Evolutionary conservation across 2,329 filamentous ascomycete species (phyloP).

Genomic region (Scedosporium boydii): DNA sequence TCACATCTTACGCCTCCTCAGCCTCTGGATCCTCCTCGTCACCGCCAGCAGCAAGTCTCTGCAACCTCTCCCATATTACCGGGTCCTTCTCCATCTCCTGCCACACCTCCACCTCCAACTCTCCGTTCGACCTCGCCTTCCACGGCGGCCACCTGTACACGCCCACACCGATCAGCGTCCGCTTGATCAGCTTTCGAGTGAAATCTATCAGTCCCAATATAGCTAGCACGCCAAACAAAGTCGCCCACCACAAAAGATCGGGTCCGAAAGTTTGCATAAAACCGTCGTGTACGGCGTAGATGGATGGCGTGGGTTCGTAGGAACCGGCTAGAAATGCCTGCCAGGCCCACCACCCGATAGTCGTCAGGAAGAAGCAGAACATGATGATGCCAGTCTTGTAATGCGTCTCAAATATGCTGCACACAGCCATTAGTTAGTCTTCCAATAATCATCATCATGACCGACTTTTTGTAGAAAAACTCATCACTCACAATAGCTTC

Average conservation of each 20-base stretch:
- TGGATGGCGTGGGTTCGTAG: conserved; percentile 42
- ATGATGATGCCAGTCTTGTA: conserved; percentile 60
- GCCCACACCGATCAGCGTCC: conserved; percentile 34
- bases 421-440: background rate
- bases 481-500: conserved; percentile 60
- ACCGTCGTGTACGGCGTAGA: conserved; percentile 60
- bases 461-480: background rate
- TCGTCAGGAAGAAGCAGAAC: conserved; percentile 46
- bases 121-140: conserved; percentile 15
- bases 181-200: conserved; percentile 40
- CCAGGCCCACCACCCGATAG: conserved; percentile 63
- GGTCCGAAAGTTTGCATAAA: conserved; percentile 59
- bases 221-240: conserved; percentile 53
- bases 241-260: conserved; percentile 66
- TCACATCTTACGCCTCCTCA: background rate
- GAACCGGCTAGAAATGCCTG: conserved; percentile 58
- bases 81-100: conserved; percentile 48
- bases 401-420: conserved; percentile 64
- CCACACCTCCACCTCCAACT: conserved; percentile 36
- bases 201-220: conserved; percentile 57
- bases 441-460: too few relatives aligned
- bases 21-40: background rate
- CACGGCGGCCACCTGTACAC: conserved; percentile 38
- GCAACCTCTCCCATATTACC: conserved; percentile 30
- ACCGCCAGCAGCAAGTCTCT: conserved; percentile 7